Percentiles rank a stretch among this genome's conserved stretches.
phyloP scores from a whole-genome alignment of 306 rosid genomes.

The Citrullus colocynthis region DNA sequence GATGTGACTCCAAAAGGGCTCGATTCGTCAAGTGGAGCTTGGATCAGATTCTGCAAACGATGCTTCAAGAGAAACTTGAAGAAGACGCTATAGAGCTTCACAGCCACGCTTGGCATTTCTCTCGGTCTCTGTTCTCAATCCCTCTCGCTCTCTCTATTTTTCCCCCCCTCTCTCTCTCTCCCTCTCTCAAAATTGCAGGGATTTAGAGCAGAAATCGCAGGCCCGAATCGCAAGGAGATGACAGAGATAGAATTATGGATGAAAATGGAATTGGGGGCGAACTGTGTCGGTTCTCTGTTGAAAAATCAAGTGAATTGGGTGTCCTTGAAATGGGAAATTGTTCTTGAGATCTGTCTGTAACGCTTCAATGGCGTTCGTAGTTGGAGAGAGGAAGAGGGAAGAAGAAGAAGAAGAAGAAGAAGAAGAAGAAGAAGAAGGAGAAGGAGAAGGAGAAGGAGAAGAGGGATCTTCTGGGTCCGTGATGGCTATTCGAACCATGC shows the following conservation, averaged over 20 bases:
- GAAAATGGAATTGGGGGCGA: neutral
- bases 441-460: neutral
- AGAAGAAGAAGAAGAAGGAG: neutral
- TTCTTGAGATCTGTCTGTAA: neutral
- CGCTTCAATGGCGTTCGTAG: slow-evolving; percentile 25
- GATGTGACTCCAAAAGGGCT: slow-evolving; percentile 67
- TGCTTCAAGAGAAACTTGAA: slow-evolving; percentile 90
- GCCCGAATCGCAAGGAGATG: neutral
- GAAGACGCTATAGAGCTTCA: slow-evolving; percentile 93
- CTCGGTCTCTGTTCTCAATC: slow-evolving; percentile 5
- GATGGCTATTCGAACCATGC: neutral
- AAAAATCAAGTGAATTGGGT: slow-evolving; percentile 11
- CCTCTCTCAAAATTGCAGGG: neutral
- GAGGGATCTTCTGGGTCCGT: neutral
- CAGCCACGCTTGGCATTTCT: slow-evolving; percentile 87
- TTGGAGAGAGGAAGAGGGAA: slow-evolving; percentile 3
- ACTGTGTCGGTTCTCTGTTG: neutral
- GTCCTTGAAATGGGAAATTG: slow-evolving; percentile 10
- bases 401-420: neutral
- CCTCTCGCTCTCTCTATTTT: neutral
- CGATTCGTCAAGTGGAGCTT: slow-evolving; percentile 36
- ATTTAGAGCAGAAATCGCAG: neutral
- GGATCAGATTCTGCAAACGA: slow-evolving; percentile 83
- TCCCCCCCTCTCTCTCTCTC: neutral
- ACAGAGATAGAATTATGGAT: slow-evolving; percentile 14